A percentile compares a stretch with the other conserved stretches of the same genome.
Conservation (phyloP, 805 yeast genomes). For the Zygoascus flipseniorum region DNA sequence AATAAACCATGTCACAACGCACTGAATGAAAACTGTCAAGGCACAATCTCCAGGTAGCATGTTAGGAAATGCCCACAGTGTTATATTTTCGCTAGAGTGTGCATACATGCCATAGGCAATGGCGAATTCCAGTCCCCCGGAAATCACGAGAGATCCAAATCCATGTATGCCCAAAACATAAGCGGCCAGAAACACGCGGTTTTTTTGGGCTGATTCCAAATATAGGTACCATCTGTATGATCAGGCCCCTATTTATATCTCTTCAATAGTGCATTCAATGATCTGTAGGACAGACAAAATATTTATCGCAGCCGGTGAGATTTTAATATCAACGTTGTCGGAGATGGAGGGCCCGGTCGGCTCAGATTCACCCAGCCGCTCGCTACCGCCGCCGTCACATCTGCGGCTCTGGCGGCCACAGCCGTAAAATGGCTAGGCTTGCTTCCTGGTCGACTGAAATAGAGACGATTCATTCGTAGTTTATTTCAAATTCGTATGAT, state of each 20-base stretch:
- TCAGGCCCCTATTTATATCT: no score
- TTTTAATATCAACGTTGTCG: not conserved
- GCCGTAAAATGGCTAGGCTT: no score
- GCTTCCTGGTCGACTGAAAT: no score
- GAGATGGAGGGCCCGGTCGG: not conserved
- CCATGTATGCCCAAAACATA: not conserved
- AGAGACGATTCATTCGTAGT: no score
- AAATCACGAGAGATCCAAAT: not conserved
- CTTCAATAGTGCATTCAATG: no score
- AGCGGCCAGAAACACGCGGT: not conserved
- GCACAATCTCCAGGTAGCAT: conserved; percentile 2
- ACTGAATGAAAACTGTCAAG: conserved; percentile 1
- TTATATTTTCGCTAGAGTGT: not conserved
- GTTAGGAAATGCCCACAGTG: conserved; percentile 2
- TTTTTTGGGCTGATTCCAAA: not conserved
- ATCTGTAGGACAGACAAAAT: no score
- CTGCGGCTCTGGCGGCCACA: no score
- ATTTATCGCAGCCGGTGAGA: no score
- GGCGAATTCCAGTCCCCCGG: conserved; percentile 2
- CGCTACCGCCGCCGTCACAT: no score
- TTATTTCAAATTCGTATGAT: no score
- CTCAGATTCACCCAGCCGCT: not conserved
- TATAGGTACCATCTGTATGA: not conserved
- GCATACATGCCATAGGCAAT: conserved; percentile 3
- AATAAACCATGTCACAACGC: conserved; percentile 2